A percentile compares a stretch with the other conserved stretches of the same genome.
These are phyloP conservation scores for Candida nitratophila DNA, from an alignment of 805 yeast species.

Conservation along the genomic window DNA sequence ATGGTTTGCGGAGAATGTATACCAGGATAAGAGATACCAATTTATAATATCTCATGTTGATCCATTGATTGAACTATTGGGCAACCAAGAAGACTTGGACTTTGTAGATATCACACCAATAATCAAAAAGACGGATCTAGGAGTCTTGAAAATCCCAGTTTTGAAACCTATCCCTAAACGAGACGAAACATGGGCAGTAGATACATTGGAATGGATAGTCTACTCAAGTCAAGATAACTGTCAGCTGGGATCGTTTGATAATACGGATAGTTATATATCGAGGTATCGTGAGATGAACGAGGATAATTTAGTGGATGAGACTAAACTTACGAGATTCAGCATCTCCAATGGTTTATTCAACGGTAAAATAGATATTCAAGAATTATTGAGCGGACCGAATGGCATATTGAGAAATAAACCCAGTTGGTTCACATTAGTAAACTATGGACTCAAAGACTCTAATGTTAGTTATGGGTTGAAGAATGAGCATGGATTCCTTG, in stretches of 20 bases:
- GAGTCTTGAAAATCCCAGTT: conserved; percentile 13
- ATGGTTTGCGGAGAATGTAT: conserved; percentile 25
- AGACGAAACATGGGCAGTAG: conserved; percentile 15
- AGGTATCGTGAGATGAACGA: conserved; percentile 5
- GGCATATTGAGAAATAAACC: neutral
- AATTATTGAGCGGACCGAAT: neutral
- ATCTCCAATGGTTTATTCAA: neutral
- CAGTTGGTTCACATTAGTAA: conserved; percentile 19
- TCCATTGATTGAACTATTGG: neutral
- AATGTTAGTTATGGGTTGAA: conserved; percentile 18
- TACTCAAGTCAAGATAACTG: conserved; percentile 19
- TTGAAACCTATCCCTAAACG: conserved; percentile 1
- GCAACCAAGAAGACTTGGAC: neutral
- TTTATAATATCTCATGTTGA: conserved; percentile 1
- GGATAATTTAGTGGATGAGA: neutral
- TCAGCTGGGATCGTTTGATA: conserved; percentile 15
- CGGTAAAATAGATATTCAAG: neutral
- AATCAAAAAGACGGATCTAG: conserved; percentile 2
- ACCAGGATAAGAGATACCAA: neutral
- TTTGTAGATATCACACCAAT: neutral
- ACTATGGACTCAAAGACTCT: conserved; percentile 22
- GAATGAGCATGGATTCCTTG: conserved; percentile 21
- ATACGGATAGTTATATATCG: conserved; percentile 19
- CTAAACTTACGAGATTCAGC: neutral
- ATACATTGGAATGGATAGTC: conserved; percentile 24